Evolutionary conservation across 192 early-diverging fungal genomes (phyloP), one percentile per base, ranked within the genome.

Genomic region (Coemansia sp.): DNA sequence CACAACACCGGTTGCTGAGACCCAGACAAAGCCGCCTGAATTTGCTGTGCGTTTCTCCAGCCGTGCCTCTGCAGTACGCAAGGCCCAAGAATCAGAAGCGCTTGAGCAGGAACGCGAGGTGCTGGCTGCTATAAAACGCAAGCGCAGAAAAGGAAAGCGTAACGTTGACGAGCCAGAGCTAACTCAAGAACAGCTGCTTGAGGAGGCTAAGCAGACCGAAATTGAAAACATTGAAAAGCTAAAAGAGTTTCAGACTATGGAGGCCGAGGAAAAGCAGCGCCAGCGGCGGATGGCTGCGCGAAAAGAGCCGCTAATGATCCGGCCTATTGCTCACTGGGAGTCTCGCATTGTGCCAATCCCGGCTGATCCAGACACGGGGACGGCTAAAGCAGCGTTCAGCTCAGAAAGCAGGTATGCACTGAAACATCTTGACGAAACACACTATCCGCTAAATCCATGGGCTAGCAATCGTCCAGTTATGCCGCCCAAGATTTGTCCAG

Each of bases 101-200:
- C 63, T 62, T 35, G 54, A 61, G 39, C 62, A 52, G 20, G 71
- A 80, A 51, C 71, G 77, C 54, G 70, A 63, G 37, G 45, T 67
- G 12, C 13, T 74, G 41, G 68, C 68, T 0, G 71, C 57, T 1
- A 62, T 61, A 16, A 74, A 71, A 49, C 63, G 68, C 26, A 43
- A 64, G n/a, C 66, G 64, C 41, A 62, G 27, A 29, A 61, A 54
- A 19, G 47, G 19, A 38, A 53, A 39, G 6, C 37, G 26, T 1
- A 14, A 11, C 7, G 50, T 37, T 14, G 52, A n/a, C 14, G 43
- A 24, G 32, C 45, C 55, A 11, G 53, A 32, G 58, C 68, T 80
- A 5, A 80, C 77, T 10, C 77, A 80, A 37, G 71, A 73, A 58
- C 71, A 74, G 64, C 59, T 80, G 32, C 68, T 80, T 38, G 71